These are phyloP conservation scores for Sporothrix luriei DNA, from an alignment of 2,329 filamentous ascomycete genomes.

Conservation along the genomic window DNA sequence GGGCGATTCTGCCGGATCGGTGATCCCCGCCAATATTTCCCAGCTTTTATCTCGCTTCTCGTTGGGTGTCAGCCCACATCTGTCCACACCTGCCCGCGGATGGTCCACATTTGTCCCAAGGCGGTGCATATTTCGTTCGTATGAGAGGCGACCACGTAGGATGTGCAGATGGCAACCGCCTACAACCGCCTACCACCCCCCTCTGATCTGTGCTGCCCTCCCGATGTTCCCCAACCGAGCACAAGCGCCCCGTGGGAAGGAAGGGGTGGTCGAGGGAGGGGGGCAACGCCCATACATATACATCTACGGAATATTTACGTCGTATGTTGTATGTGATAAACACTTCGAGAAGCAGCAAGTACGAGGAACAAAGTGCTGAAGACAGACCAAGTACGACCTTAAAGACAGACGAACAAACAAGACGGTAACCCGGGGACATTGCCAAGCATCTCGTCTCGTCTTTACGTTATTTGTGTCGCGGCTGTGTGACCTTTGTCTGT, in stretches of 20 bases:
- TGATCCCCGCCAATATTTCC: constrained; percentile 26
- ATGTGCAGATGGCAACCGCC: constrained; percentile 20
- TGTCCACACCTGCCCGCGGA: background rate
- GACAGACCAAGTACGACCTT: background rate
- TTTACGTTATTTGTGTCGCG: background rate
- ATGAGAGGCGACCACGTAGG: constrained; percentile 24
- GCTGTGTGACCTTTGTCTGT: background rate
- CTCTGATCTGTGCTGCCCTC: constrained; percentile 7
- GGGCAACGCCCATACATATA: too few species aligned
- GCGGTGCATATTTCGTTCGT: constrained; percentile 11
- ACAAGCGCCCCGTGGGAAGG: background rate
- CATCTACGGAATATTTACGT: too few species aligned
- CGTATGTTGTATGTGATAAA: too few species aligned
- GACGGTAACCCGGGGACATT: background rate
- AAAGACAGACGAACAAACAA: background rate
- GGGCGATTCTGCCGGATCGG: constrained; percentile 23
- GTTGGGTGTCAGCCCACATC: background rate
- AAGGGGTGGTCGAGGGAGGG: too few species aligned
- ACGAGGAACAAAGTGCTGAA: background rate
- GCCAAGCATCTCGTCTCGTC: background rate
- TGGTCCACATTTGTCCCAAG: constrained; percentile 10
- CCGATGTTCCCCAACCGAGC: constrained; percentile 16
- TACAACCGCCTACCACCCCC: background rate
- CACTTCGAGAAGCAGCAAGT: background rate
- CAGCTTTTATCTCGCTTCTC: background rate